A percentile compares a stretch with the other conserved stretches of the same genome.
Conservation (phyloP, 495 filamentous ascomycete species). For the Neurospora sp. region DNA sequence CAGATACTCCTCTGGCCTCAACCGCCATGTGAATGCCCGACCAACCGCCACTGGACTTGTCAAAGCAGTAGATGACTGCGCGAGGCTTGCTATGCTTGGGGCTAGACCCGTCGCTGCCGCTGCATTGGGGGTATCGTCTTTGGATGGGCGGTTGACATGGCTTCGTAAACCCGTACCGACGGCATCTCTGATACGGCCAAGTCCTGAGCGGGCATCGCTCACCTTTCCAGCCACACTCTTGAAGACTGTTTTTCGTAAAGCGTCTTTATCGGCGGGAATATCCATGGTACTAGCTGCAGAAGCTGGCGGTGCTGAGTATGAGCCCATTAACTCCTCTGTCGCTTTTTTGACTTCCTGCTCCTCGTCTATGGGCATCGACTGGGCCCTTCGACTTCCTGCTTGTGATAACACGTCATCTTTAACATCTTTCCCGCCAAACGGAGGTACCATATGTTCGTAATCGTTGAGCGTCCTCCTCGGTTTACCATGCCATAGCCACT, state of each 20-base stretch:
- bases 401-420: conserved; percentile 16
- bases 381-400: conserved; percentile 41
- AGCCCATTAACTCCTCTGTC: conserved; percentile 27
- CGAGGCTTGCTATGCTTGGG: conserved; percentile 26
- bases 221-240: conserved; percentile 72
- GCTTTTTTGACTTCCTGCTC: conserved; percentile 28
- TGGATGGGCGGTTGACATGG: conserved; percentile 38
- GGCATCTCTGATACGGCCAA: conserved; percentile 76
- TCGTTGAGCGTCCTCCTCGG: conserved; percentile 45
- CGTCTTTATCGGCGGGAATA: conserved; percentile 48
- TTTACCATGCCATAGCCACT: conserved; percentile 94
- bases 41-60: conserved; percentile 25
- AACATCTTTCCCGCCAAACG: conserved; percentile 52
- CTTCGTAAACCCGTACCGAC: conserved; percentile 49
- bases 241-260: conserved; percentile 56
- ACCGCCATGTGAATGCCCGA: conserved; percentile 45
- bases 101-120: conserved; percentile 10
- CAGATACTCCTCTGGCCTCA: conserved; percentile 44
- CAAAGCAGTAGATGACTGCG: conserved; percentile 26
- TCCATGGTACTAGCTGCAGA: conserved; percentile 30
- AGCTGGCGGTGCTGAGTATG: conserved; percentile 22
- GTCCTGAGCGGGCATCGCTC: conserved; percentile 72
- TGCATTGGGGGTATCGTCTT: conserved; percentile 29
- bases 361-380: conserved; percentile 38
- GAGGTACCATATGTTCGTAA: conserved; percentile 36